A percentile compares a stretch with the other conserved stretches of the same genome.
Evolutionary conservation across 805 yeast species (phyloP).

Genomic region (Ogataea paradorogensis): DNA sequence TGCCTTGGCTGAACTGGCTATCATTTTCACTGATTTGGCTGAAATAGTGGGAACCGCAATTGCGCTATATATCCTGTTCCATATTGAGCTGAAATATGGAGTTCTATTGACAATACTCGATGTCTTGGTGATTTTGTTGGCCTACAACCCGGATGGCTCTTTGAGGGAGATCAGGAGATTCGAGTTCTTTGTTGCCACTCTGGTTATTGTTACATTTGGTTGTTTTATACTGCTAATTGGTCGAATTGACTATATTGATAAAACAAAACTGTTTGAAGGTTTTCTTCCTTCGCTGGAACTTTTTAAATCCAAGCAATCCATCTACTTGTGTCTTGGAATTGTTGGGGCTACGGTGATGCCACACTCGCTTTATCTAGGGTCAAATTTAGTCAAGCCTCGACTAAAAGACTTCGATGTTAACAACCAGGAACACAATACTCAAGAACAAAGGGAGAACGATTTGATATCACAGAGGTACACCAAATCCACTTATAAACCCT

Average conservation of each 20-base stretch:
- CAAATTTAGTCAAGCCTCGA: slow-evolving; percentile 85
- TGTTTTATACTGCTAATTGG: slow-evolving; percentile 73
- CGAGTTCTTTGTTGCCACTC: slow-evolving; percentile 67
- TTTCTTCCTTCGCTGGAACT: slow-evolving; percentile 63
- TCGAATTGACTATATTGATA: slow-evolving; percentile 53
- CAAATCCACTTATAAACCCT: slow-evolving; percentile 59
- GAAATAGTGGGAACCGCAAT: slow-evolving; percentile 95
- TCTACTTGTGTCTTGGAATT: slow-evolving; percentile 76
- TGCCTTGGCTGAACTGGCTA: slow-evolving; percentile 77
- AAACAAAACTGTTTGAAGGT: slow-evolving; percentile 55
- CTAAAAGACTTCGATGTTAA: slow-evolving; percentile 68
- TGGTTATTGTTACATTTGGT: slow-evolving; percentile 70
- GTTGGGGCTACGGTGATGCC: slow-evolving; percentile 97
- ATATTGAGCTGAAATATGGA: slow-evolving; percentile 71
- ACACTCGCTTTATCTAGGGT: slow-evolving; percentile 79
- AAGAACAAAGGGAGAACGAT: neutral
- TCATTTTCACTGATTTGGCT: slow-evolving; percentile 89
- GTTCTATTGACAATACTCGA: slow-evolving; percentile 78
- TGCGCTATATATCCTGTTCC: slow-evolving; percentile 71
- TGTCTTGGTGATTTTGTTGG: slow-evolving; percentile 73
- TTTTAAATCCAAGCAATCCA: slow-evolving; percentile 58
- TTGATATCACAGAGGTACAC: slow-evolving; percentile 15
- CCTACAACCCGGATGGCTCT: slow-evolving; percentile 75
- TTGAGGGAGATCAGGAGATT: slow-evolving; percentile 72
- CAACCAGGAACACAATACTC: slow-evolving; percentile 13